These are phyloP conservation scores for Thraustotheca clavata DNA, from an alignment of 352 stramenopile genomes.

Conservation along the genomic window DNA sequence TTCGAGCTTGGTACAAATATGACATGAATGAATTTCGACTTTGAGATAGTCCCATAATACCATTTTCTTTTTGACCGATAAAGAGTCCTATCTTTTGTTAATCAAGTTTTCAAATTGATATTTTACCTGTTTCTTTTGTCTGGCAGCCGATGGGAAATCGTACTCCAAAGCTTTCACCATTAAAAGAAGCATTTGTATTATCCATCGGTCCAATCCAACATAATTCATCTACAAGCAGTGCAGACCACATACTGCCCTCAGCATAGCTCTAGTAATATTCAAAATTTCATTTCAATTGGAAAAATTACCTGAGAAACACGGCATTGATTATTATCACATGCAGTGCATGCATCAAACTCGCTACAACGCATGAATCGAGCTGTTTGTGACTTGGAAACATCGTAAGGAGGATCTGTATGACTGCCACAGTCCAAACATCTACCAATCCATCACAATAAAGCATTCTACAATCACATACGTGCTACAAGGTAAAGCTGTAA, in stretches of 20 bases:
- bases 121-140: constrained; percentile 55
- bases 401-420: constrained; percentile 68
- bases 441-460: background rate
- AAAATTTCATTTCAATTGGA: background rate
- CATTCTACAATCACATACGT: constrained; percentile 21
- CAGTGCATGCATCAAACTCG: constrained; percentile 39
- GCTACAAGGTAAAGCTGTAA: constrained; percentile 68
- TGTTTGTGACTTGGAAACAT: constrained; percentile 67
- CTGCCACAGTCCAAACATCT: constrained; percentile 54
- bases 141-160: constrained; percentile 73
- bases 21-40: constrained; percentile 55
- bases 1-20: constrained; percentile 50
- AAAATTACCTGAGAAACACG: constrained; percentile 54
- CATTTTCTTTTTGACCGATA: constrained; percentile 82
- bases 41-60: constrained; percentile 82
- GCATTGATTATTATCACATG: constrained; percentile 55
- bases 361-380: constrained; percentile 56
- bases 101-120: background rate
- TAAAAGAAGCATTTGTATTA: constrained; percentile 32
- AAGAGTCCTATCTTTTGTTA: constrained; percentile 34
- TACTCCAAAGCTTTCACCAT: constrained; percentile 57
- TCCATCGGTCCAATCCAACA: constrained; percentile 56
- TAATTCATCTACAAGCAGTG: constrained; percentile 67
- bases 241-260: constrained; percentile 83
- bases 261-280: constrained; percentile 50